Conservation (phyloP, 345 rosid species). For the Arabis hirsuta region DNA sequence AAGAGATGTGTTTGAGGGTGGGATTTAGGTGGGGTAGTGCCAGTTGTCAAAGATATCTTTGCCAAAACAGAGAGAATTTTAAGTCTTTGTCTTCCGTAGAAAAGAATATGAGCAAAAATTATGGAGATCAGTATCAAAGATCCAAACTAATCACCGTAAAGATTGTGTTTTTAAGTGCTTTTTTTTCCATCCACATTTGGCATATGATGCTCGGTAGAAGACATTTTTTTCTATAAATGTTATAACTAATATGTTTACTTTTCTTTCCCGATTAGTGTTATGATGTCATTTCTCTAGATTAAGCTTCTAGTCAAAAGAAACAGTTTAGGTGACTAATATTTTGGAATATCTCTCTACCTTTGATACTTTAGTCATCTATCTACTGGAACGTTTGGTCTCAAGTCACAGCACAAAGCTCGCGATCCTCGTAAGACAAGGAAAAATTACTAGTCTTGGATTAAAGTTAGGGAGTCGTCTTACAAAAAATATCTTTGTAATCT, state of each 20-base stretch:
- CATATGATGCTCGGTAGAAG: slow-evolving; percentile 39
- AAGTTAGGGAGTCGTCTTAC: slow-evolving; percentile 21
- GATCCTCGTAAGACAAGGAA: not conserved
- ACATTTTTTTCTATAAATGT: slow-evolving; percentile 35
- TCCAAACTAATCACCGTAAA: slow-evolving; percentile 38
- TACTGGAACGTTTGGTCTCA: slow-evolving; percentile 20
- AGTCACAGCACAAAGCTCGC: slow-evolving; percentile 22
- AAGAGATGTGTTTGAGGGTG: slow-evolving; percentile 39
- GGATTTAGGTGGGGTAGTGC: slow-evolving; percentile 46
- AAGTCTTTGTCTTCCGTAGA: slow-evolving; percentile 61
- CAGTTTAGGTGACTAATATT: slow-evolving; percentile 24
- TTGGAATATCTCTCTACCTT: slow-evolving; percentile 25
- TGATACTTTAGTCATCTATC: slow-evolving; percentile 18
- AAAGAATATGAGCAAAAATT: slow-evolving; percentile 28
- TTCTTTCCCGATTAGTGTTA: slow-evolving; percentile 38
- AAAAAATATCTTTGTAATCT: not conserved
- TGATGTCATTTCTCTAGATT: slow-evolving; percentile 28
- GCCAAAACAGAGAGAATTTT: slow-evolving; percentile 47
- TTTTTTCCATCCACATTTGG: slow-evolving; percentile 35
- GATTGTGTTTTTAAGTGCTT: slow-evolving; percentile 23
- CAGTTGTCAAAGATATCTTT: slow-evolving; percentile 54
- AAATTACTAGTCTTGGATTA: slow-evolving; percentile 4
- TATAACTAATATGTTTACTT: slow-evolving; percentile 33
- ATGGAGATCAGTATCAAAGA: slow-evolving; percentile 54
- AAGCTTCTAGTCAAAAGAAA: slow-evolving; percentile 27